These are phyloP conservation scores for Mycosarcoma maydis DNA, from an alignment of 1,284 basidiomycete species.

Conservation along the genomic window DNA sequence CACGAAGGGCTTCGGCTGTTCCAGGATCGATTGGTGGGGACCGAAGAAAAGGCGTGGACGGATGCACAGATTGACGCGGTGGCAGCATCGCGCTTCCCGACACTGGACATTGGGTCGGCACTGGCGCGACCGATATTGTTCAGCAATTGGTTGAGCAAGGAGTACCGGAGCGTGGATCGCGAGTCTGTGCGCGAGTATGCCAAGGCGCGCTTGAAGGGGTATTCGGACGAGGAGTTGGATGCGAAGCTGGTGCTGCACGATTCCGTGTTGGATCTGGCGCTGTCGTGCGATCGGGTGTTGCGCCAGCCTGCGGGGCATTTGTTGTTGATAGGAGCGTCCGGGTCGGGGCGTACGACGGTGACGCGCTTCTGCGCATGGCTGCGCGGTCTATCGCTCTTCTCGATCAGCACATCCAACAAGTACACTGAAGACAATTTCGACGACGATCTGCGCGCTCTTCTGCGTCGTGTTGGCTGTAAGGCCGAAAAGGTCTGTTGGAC, in stretches of 20 bases:
- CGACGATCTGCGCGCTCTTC: slow-evolving; percentile 91
- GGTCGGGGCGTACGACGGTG: slow-evolving; percentile 97
- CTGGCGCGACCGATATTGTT: slow-evolving; percentile 90
- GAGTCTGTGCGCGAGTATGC: slow-evolving; percentile 94
- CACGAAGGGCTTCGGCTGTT: slow-evolving; percentile 97
- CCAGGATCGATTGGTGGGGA: slow-evolving; percentile 89
- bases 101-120: slow-evolving; percentile 78
- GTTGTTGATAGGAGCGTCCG: slow-evolving; percentile 94
- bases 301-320: slow-evolving; percentile 96
- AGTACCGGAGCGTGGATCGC: slow-evolving; percentile 93
- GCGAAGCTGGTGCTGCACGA: slow-evolving; percentile 99
- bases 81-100: slow-evolving; percentile 90
- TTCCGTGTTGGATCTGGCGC: slow-evolving; percentile 95
- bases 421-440: slow-evolving; percentile 99
- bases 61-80: slow-evolving; percentile 88
- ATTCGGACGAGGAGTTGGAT: slow-evolving; percentile 78
- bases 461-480: slow-evolving; percentile 94
- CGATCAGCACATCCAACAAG: slow-evolving; percentile 98
- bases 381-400: slow-evolving; percentile 97
- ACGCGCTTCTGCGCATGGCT: slow-evolving; percentile 99
- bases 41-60: slow-evolving; percentile 76
- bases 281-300: slow-evolving; percentile 98
- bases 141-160: slow-evolving; percentile 99
- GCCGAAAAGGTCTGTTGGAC: slow-evolving; percentile 99
- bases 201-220: slow-evolving; percentile 87